Evolutionary conservation across 2,329 filamentous ascomycete species (phyloP).

Genomic region (Fusarium sp.): DNA sequence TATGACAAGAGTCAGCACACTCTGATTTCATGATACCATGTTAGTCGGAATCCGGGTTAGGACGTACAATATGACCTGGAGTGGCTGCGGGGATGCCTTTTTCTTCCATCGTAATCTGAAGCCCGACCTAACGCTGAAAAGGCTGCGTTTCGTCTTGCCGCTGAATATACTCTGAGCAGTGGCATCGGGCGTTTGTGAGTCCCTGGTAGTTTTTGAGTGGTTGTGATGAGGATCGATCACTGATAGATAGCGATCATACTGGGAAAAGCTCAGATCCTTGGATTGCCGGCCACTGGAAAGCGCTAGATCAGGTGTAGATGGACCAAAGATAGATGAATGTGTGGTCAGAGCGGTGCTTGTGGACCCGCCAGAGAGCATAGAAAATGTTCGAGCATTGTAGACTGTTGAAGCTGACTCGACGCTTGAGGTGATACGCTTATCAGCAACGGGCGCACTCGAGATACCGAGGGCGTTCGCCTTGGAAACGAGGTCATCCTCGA

Average conservation of each 20-base stretch:
- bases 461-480: constrained; percentile 54
- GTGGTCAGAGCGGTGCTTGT: constrained; percentile 57
- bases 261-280: constrained; percentile 59
- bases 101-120: constrained; percentile 59
- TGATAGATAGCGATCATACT: constrained; percentile 64
- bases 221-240: constrained; percentile 58
- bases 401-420: constrained; percentile 58
- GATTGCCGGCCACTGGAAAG: constrained; percentile 45
- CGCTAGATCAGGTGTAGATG: constrained; percentile 43
- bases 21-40: constrained; percentile 15
- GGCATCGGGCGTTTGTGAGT: constrained; percentile 47
- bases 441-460: constrained; percentile 43
- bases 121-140: constrained; percentile 59
- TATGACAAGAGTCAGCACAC: constrained; percentile 48
- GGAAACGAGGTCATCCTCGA: constrained; percentile 53
- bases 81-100: constrained; percentile 47
- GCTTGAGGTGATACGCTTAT: constrained; percentile 54
- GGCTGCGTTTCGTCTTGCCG: constrained; percentile 58
- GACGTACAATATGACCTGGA: constrained; percentile 50
- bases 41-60: constrained; percentile 6
- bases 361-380: constrained; percentile 57
- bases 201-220: constrained; percentile 56
- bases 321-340: constrained; percentile 55
- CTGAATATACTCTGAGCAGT: constrained; percentile 58
- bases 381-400: constrained; percentile 58